These are phyloP conservation scores for Candolleomyces aberdarensis DNA, from an alignment of 768 basidiomycete species.

Conservation along the genomic window DNA sequence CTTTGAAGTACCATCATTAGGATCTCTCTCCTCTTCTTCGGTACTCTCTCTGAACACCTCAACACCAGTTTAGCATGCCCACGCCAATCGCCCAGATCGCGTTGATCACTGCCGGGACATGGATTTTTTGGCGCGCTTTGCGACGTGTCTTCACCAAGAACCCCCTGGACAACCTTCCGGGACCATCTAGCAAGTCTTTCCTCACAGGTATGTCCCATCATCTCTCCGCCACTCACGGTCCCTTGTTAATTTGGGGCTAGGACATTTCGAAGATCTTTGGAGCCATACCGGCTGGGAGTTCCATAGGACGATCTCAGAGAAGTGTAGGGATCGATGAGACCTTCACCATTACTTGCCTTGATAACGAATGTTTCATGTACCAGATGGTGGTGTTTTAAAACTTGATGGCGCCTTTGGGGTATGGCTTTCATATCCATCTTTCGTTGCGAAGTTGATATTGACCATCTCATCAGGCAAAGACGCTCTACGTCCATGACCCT, in stretches of 20 bases:
- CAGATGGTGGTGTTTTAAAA: conserved; percentile 32
- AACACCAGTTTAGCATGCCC: too few species aligned
- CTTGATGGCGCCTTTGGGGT: conserved; percentile 36
- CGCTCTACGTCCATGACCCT: conserved; percentile 43
- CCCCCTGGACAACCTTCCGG: background rate
- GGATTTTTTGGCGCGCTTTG: background rate
- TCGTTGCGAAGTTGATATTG: background rate
- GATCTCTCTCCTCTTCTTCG: too few species aligned
- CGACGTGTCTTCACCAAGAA: background rate
- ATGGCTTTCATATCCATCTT: conserved; percentile 1
- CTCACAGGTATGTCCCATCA: background rate
- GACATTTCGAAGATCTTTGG: background rate
- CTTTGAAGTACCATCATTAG: too few species aligned
- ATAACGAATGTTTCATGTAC: background rate
- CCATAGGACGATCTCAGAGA: conserved; percentile 28
- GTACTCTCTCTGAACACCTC: too few species aligned
- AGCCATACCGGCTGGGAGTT: conserved; percentile 31
- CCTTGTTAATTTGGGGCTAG: background rate
- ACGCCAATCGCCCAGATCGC: too few species aligned
- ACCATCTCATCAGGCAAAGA: conserved; percentile 20
- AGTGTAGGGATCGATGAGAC: conserved; percentile 21
- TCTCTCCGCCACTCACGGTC: background rate
- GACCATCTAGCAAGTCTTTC: background rate
- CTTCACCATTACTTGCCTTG: background rate
- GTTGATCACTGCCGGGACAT: too few species aligned